phyloP scores from a whole-genome alignment of 768 basidiomycete species.

The Auricularia sp. region DNA sequence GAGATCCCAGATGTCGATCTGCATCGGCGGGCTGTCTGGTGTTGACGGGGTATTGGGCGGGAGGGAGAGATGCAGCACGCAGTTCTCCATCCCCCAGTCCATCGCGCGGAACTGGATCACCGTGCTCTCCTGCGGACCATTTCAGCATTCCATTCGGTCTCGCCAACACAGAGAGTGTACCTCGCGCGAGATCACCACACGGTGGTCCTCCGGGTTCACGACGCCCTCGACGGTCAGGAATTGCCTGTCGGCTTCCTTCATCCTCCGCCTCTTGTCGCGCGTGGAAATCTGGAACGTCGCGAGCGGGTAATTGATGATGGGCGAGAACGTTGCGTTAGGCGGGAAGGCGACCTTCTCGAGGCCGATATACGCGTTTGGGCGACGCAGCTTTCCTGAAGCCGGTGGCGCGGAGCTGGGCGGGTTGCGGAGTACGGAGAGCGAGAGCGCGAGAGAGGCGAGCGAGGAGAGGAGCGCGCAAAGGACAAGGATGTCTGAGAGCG shows the following conservation, averaged over 20 bases:
- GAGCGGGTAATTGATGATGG: neutral
- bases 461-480: neutral
- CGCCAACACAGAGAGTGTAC: neutral
- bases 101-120: slow-evolving; percentile 21
- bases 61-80: slow-evolving; percentile 16
- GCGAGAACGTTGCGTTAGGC: neutral
- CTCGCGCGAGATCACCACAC: neutral
- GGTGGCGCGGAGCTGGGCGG: neutral
- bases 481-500: too few species aligned
- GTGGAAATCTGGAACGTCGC: neutral
- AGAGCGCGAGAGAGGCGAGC: neutral
- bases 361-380: neutral
- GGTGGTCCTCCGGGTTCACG: neutral
- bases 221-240: neutral
- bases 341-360: neutral
- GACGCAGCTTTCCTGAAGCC: neutral
- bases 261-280: neutral
- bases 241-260: neutral
- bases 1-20: neutral
- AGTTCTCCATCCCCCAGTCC: slow-evolving; percentile 26
- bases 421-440: neutral
- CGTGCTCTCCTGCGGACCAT: slow-evolving; percentile 16
- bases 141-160: neutral
- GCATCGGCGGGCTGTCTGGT: neutral
- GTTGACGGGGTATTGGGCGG: slow-evolving; percentile 5